These are phyloP conservation scores for Fagopyrum homotropicum DNA, from an alignment of 148 eudicot genomes.

Conservation along the genomic window DNA sequence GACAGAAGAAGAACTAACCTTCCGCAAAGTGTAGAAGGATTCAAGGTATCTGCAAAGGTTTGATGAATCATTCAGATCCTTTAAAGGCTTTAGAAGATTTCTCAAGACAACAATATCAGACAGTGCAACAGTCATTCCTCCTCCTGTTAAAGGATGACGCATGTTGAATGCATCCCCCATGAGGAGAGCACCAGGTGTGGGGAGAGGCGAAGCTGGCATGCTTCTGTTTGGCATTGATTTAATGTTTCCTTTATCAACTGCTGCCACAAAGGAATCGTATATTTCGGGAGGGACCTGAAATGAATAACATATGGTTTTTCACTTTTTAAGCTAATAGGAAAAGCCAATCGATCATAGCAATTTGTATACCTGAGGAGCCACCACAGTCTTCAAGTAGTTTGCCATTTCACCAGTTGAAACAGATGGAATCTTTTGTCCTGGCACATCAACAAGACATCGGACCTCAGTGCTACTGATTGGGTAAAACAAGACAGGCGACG, in stretches of 20 bases:
- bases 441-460: conserved; percentile 81
- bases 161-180: conserved; percentile 96
- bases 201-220: conserved; percentile 82
- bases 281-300: conserved; percentile 65
- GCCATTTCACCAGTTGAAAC: conserved; percentile 72
- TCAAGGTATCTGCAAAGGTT: conserved; percentile 72
- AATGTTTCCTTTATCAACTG: conserved; percentile 60
- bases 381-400: conserved; percentile 62
- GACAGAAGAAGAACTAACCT: conserved; percentile 31
- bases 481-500: conserved; percentile 71
- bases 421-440: conserved; percentile 85
- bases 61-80: conserved; percentile 56
- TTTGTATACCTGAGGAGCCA: conserved; percentile 58
- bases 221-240: conserved; percentile 78
- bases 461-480: conserved; percentile 75
- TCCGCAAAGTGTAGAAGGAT: conserved; percentile 76
- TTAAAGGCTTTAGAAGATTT: conserved; percentile 62
- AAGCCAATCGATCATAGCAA: not conserved
- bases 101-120: conserved; percentile 76
- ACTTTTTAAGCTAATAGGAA: not conserved
- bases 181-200: conserved; percentile 74
- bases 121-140: conserved; percentile 93
- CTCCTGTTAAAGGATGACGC: conserved; percentile 91
- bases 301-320: not conserved
- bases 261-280: conserved; percentile 50